Percentiles rank a stretch among this genome's conserved stretches.
Evolutionary conservation across 192 early-diverging fungal genomes (phyloP).

Genomic region (Diversispora eburnea): DNA sequence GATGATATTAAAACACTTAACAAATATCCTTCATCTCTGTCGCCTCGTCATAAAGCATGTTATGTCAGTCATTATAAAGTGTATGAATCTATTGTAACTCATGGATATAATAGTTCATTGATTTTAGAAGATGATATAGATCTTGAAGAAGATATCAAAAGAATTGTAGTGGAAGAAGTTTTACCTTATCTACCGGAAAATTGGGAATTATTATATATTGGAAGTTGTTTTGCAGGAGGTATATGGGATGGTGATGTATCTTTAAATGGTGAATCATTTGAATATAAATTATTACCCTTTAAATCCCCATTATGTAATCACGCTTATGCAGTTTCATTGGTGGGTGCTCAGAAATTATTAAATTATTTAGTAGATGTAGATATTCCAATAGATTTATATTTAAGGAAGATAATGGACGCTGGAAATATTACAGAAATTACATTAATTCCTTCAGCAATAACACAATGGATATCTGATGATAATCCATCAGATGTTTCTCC

Average conservation of each 20-base stretch:
- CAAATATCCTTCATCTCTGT: background rate
- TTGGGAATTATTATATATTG: slow-evolving; percentile 9
- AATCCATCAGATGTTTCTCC: background rate
- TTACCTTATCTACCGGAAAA: background rate
- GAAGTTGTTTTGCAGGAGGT: background rate
- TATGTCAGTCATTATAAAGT: slow-evolving; percentile 9
- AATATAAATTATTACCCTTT: background rate
- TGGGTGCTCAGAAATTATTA: background rate
- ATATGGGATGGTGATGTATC: background rate
- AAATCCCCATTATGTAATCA: background rate
- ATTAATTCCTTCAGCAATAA: background rate
- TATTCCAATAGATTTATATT: background rate
- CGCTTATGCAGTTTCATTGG: slow-evolving; percentile 2
- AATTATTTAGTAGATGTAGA: background rate
- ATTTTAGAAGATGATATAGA: slow-evolving; percentile 16
- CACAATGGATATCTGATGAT: background rate
- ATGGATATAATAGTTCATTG: background rate
- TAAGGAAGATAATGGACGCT: background rate
- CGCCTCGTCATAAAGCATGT: background rate
- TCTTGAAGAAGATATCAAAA: background rate
- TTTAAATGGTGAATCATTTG: background rate
- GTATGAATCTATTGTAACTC: background rate
- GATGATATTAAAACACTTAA: background rate
- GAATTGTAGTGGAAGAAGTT: background rate
- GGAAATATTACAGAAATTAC: background rate